Evolutionary conservation across 805 yeast genomes (phyloP), one percentile per base, ranked within the genome.

Genomic region (Wickerhamomyces kurtzmanii): DNA sequence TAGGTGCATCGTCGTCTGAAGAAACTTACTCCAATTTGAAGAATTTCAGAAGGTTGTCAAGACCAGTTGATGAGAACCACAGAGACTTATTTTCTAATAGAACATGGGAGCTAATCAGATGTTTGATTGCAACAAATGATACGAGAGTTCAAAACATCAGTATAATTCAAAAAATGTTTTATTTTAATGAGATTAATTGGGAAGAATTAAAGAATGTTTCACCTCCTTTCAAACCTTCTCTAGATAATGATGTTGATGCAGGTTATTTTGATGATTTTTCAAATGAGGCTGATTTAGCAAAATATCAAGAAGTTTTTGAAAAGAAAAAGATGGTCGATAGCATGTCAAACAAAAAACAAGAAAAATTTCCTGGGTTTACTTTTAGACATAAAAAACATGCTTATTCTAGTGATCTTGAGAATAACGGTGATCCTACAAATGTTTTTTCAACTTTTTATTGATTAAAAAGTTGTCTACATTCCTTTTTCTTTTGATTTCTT

Each of bases 231-330:
- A 82, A 91, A 12, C 99, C 99, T 4, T 96, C 93, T 45, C 65
- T 91, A 38, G 97, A 91, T 49, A 83, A 86, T 35, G 99, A 91
- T 46, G 91, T 86, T 37, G 99, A 91, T 57, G 97, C 97, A 0
- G 99, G 99, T 2, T 91, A 91, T 57, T 91, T 91, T 51, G 99
- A 91, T 57, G 98, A 91, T 54, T 91, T 91, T 53, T 84, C 84
- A 33, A 91, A 86, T 53, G 97, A 89, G 51, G 86, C 82, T 26
- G 94, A 89, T 52, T 86, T 91, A 97, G 91, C 89, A 36, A 87
- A 91, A 53, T 91, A 91, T 59, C 89, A 91, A 45, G 98, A 91
- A 46, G 98, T 91, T 10, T 77, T 91, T 64, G 93, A 89, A 38
- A 81, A 94, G 57, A 85, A 85, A 45, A 83, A 71, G 17, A 83